These are phyloP conservation scores for Mycosphaerella arachidis DNA, from an alignment of 2,329 filamentous ascomycete species.

Conservation along the genomic window DNA sequence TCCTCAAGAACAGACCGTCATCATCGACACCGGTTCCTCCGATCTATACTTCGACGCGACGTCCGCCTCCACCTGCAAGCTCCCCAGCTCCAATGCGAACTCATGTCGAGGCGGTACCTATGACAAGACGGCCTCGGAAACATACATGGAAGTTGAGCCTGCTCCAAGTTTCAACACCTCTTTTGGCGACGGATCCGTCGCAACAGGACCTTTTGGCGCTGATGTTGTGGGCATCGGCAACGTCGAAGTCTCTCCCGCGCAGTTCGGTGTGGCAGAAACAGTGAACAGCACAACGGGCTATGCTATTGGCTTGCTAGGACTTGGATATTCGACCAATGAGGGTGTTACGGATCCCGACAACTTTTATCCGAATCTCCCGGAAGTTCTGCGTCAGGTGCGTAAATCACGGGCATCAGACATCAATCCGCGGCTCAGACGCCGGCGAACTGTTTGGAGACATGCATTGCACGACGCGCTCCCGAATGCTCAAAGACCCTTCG, in stretches of 20 bases:
- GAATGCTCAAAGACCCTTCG: no score
- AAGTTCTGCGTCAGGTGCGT: conserved; percentile 14
- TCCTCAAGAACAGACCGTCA: conserved; percentile 30
- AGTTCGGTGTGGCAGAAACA: conserved; percentile 30
- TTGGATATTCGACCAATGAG: conserved; percentile 30
- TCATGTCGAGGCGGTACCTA: conserved; percentile 31
- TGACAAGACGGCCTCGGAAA: conserved; percentile 23
- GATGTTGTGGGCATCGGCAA: conserved; percentile 31
- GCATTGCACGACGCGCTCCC: no score
- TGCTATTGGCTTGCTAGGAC: conserved; percentile 31
- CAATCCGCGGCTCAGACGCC: no score
- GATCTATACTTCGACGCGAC: conserved; percentile 33
- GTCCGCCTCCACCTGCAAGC: conserved; percentile 22
- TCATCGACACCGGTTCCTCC: conserved; percentile 34
- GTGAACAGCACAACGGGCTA: conserved; percentile 28
- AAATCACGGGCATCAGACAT: no score
- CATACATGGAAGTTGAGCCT: conserved; percentile 24
- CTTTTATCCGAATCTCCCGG: conserved; percentile 32
- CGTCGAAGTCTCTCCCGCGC: conserved; percentile 25
- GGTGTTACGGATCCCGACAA: conserved; percentile 16
- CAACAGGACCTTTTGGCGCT: conserved; percentile 25
- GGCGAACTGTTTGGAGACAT: no score
- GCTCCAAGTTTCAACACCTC: conserved; percentile 28
- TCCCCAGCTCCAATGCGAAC: conserved; percentile 10
- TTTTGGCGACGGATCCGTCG: conserved; percentile 29